Percentiles rank a stretch among this genome's conserved stretches.
Conservation (phyloP, 768 basidiomycete species). For the Leccinum variicolor region DNA sequence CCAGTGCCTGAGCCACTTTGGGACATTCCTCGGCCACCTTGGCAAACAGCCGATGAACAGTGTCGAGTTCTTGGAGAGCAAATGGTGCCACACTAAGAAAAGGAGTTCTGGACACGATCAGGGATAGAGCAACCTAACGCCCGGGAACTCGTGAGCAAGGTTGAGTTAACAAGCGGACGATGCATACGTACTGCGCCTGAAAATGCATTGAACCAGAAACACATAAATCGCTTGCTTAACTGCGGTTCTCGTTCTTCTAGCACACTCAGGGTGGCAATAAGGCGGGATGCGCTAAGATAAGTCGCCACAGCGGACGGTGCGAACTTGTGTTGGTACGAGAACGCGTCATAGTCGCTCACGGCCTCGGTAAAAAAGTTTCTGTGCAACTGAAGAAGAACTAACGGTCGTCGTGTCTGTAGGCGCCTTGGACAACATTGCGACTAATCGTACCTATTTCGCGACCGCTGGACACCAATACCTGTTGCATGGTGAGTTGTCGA, state of each 20-base stretch:
- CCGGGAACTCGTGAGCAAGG: slow-evolving; percentile 1
- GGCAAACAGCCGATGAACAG: slow-evolving; percentile 53
- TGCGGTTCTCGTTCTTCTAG: slow-evolving; percentile 58
- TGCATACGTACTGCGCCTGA: slow-evolving; percentile 58
- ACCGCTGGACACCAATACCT: slow-evolving; percentile 55
- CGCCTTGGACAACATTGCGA: neutral
- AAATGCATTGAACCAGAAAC: slow-evolving; percentile 74
- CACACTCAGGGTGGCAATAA: slow-evolving; percentile 55
- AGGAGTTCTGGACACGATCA: slow-evolving; percentile 63
- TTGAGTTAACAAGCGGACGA: neutral
- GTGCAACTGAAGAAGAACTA: slow-evolving; percentile 67
- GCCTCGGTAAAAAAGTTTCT: slow-evolving; percentile 66
- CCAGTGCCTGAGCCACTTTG: slow-evolving; percentile 57
- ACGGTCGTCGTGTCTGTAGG: slow-evolving; percentile 5
- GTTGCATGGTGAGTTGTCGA: slow-evolving; percentile 62
- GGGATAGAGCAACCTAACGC: slow-evolving; percentile 56
- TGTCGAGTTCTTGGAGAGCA: slow-evolving; percentile 60
- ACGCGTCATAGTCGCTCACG: slow-evolving; percentile 49
- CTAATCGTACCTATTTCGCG: slow-evolving; percentile 55
- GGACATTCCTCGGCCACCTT: slow-evolving; percentile 57
- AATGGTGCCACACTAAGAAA: slow-evolving; percentile 53
- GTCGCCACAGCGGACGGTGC: slow-evolving; percentile 72
- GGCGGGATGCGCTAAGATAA: slow-evolving; percentile 53
- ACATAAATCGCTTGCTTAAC: slow-evolving; percentile 61
- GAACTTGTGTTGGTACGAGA: slow-evolving; percentile 57